phyloP scores from a whole-genome alignment of 345 rosid genomes.

The Rhodomyrtus tomentosa region DNA sequence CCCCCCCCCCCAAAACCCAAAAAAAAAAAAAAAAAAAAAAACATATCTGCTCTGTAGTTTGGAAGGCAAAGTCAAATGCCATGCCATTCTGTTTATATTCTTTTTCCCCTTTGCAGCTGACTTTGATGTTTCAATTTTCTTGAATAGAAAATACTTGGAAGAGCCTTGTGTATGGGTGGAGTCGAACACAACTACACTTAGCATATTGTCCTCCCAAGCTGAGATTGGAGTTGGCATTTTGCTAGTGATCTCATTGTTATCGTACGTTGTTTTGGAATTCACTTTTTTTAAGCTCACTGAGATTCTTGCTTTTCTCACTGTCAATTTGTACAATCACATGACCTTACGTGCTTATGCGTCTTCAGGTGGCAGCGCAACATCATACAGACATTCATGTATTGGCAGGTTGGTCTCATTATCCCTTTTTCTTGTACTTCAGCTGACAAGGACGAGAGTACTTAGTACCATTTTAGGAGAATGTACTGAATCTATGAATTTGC shows the following conservation, averaged over 20 bases:
- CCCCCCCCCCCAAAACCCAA: too few relatives aligned
- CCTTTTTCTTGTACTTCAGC: neutral
- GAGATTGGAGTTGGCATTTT: constrained; percentile 93
- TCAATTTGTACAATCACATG: constrained; percentile 1
- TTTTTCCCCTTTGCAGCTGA: neutral
- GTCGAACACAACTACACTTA: constrained; percentile 74
- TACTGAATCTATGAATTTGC: neutral
- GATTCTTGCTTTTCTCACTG: neutral
- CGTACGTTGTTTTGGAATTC: constrained; percentile 32
- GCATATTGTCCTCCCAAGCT: constrained; percentile 79
- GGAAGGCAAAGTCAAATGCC: too few relatives aligned
- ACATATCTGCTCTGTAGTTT: too few relatives aligned
- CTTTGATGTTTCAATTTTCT: constrained; percentile 1
- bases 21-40: too few relatives aligned
- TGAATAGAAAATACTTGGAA: constrained; percentile 78
- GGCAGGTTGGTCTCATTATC: constrained; percentile 60
- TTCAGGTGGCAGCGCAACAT: constrained; percentile 96
- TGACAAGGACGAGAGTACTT: neutral
- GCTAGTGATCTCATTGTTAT: constrained; percentile 60
- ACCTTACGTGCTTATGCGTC: neutral
- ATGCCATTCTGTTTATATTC: neutral
- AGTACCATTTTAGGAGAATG: neutral
- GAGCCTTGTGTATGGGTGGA: constrained; percentile 97
- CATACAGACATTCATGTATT: constrained; percentile 94
- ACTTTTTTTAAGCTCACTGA: neutral